Percentiles rank a stretch among this genome's conserved stretches.
phyloP scores from a whole-genome alignment of 1,284 basidiomycete genomes.

The Boletus subluridellus region DNA sequence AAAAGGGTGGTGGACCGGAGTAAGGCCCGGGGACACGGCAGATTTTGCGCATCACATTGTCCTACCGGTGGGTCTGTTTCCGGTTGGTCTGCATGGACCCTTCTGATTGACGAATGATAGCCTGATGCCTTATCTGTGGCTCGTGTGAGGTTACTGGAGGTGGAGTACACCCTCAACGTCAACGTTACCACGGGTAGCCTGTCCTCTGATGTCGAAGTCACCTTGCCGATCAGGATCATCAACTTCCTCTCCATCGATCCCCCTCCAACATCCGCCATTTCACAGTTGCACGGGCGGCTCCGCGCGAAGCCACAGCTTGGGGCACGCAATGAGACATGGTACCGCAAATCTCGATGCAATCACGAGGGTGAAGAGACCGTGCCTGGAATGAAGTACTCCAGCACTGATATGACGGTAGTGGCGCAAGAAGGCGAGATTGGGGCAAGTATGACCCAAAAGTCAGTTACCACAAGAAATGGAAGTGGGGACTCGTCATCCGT shows the following conservation, averaged over 20 bases:
- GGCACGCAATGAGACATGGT: conserved; percentile 27
- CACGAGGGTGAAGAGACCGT: conserved; percentile 23
- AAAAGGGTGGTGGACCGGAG: conserved; percentile 85
- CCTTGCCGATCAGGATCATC: conserved; percentile 70
- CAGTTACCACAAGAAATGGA: conserved; percentile 2
- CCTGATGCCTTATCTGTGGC: conserved; percentile 70
- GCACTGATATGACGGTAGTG: conserved; percentile 28
- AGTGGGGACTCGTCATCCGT: conserved; percentile 25
- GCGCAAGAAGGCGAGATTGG: conserved; percentile 20
- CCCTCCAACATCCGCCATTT: conserved; percentile 45
- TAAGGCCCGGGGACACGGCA: conserved; percentile 58
- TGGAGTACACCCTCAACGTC: conserved; percentile 74
- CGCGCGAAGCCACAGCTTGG: conserved; percentile 22
- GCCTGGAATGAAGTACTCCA: conserved; percentile 32
- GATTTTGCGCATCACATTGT: conserved; percentile 63
- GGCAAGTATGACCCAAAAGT: conserved; percentile 6
- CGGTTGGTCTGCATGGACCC: neutral
- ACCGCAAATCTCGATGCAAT: conserved; percentile 25
- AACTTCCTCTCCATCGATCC: conserved; percentile 82
- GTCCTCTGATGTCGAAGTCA: conserved; percentile 61
- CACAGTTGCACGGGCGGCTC: conserved; percentile 22
- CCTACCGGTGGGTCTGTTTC: conserved; percentile 61
- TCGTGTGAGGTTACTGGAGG: conserved; percentile 76
- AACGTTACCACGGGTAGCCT: conserved; percentile 65
- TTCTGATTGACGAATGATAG: conserved; percentile 37